A percentile compares a stretch with the other conserved stretches of the same genome.
phyloP scores from a whole-genome alignment of 164 flowering plant species.

The Stephania japonica region DNA sequence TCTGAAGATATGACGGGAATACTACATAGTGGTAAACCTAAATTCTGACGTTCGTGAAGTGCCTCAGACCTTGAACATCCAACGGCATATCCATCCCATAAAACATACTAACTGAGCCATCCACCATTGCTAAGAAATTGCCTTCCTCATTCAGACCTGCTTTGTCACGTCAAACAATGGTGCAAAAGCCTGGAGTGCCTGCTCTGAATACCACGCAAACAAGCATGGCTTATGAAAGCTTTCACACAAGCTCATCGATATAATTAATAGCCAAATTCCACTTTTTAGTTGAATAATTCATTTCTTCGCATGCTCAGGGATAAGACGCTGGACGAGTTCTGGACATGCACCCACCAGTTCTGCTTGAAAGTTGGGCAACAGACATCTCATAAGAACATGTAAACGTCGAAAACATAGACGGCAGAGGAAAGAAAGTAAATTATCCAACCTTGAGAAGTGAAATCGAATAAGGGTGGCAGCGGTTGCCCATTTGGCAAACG shows the following conservation, averaged over 20 bases:
- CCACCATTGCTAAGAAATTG: slow-evolving; percentile 4
- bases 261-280: slow-evolving; percentile 5
- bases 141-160: background rate
- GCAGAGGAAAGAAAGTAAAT: background rate
- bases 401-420: background rate
- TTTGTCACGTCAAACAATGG: background rate
- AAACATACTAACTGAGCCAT: background rate
- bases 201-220: background rate
- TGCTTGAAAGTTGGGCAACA: slow-evolving; percentile 18
- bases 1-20: background rate
- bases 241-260: slow-evolving; percentile 6
- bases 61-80: background rate
- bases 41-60: background rate
- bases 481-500: slow-evolving; percentile 69
- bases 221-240: slow-evolving; percentile 1
- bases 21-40: background rate
- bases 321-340: slow-evolving; percentile 58
- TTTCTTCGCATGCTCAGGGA: slow-evolving; percentile 55
- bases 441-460: slow-evolving; percentile 74
- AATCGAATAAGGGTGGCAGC: slow-evolving; percentile 79
- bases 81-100: background rate
- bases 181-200: background rate
- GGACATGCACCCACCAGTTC: slow-evolving; percentile 59
- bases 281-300: slow-evolving; percentile 13
- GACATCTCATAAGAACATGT: background rate